phyloP scores from a whole-genome alignment of 23 red algal species.

The Gracilaria gracilis region DNA sequence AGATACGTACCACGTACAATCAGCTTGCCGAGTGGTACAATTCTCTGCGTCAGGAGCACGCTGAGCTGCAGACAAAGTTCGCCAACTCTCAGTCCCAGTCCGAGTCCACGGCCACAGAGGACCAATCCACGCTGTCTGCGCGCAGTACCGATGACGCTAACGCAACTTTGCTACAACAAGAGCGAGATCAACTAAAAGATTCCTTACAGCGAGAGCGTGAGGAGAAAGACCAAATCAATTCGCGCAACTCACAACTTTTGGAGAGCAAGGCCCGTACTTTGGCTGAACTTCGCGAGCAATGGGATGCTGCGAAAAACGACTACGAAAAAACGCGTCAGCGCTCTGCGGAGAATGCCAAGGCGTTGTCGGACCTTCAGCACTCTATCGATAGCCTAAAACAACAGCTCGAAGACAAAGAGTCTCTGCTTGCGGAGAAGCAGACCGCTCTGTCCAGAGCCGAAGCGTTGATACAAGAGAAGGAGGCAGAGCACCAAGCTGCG shows the following conservation, averaged over 20 bases:
- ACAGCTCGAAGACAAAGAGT: slow-evolving; percentile 29
- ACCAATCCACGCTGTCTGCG: neutral
- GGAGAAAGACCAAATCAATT: slow-evolving; percentile 45
- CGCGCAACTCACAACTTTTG: slow-evolving; percentile 60
- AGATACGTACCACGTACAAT: slow-evolving; percentile 69
- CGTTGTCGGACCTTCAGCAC: slow-evolving; percentile 8
- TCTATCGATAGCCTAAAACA: slow-evolving; percentile 14
- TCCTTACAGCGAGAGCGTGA: slow-evolving; percentile 31
- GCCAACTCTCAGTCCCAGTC: neutral
- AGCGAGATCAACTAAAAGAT: slow-evolving; percentile 39
- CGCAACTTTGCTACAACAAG: neutral
- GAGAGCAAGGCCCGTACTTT: slow-evolving; percentile 61
- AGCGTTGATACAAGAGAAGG: slow-evolving; percentile 5
- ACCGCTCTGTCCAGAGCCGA: slow-evolving; percentile 13
- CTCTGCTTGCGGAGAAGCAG: slow-evolving; percentile 21
- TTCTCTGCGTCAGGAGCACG: slow-evolving; percentile 73
- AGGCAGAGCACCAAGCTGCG: slow-evolving; percentile 21
- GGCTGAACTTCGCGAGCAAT: slow-evolving; percentile 61
- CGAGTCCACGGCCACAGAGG: neutral
- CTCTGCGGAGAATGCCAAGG: slow-evolving; percentile 14
- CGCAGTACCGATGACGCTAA: neutral
- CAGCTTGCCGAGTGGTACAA: slow-evolving; percentile 78
- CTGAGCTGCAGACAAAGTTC: slow-evolving; percentile 53
- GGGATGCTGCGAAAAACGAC: slow-evolving; percentile 42
- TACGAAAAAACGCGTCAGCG: slow-evolving; percentile 19